A percentile compares a stretch with the other conserved stretches of the same genome.
Conservation (phyloP, 2,329 filamentous ascomycete genomes). For the Myriosclerotinia curreyana region DNA sequence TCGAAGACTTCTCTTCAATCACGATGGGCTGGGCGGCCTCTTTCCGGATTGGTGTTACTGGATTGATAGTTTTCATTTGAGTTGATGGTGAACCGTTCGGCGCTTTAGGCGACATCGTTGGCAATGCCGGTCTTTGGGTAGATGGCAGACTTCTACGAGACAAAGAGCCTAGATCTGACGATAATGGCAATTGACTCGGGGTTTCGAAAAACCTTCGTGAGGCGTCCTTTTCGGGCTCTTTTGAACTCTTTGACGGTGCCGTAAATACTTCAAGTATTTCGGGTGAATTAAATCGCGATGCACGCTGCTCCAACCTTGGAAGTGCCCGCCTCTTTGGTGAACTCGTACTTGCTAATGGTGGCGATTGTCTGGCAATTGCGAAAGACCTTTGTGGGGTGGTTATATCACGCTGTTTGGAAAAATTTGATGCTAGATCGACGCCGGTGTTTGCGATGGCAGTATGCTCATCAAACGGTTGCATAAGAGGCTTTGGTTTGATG, state of each 20-base stretch:
- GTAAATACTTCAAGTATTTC: background rate
- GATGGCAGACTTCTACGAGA: background rate
- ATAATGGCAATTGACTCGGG: slow-evolving; percentile 9
- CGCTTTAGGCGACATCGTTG: background rate
- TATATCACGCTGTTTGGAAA: background rate
- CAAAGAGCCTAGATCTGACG: background rate
- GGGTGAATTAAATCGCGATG: background rate
- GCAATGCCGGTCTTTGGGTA: background rate
- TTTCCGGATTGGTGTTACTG: background rate
- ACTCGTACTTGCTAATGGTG: background rate
- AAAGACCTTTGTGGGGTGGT: background rate
- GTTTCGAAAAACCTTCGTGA: slow-evolving; percentile 21
- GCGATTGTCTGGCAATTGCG: background rate
- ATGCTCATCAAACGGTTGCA: background rate
- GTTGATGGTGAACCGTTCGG: background rate
- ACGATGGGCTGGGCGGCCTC: background rate
- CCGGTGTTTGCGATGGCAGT: background rate
- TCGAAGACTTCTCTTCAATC: background rate
- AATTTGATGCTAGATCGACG: background rate
- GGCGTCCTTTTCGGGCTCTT: background rate
- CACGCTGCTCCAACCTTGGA: too few relatives aligned
- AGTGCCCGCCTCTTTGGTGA: background rate
- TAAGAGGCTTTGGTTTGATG: background rate
- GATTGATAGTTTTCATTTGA: background rate
- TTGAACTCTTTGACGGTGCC: background rate